A percentile compares a stretch with the other conserved stretches of the same genome.
These are phyloP conservation scores for Glutinoglossum americanum DNA, from an alignment of 495 filamentous ascomycete genomes.

Conservation along the genomic window DNA sequence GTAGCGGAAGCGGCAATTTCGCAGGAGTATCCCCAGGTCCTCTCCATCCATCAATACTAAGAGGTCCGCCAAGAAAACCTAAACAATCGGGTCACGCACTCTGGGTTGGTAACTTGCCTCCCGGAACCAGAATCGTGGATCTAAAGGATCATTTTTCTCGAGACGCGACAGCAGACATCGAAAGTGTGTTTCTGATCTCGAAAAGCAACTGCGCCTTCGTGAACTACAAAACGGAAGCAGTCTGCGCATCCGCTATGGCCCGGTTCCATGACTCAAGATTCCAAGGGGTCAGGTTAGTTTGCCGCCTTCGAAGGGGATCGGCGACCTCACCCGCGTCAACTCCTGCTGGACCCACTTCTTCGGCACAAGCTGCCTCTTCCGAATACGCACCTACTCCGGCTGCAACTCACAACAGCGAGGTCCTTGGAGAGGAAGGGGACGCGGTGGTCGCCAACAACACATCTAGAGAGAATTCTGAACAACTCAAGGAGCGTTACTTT, in stretches of 20 bases:
- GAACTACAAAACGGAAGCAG: constrained; percentile 70
- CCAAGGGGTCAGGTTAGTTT: constrained; percentile 76
- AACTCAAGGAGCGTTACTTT: constrained; percentile 52
- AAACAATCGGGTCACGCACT: constrained; percentile 67
- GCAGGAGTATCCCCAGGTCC: neutral
- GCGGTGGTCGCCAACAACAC: neutral
- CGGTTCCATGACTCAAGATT: constrained; percentile 87
- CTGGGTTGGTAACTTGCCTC: constrained; percentile 91
- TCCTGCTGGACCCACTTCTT: constrained; percentile 27
- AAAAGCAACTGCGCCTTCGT: constrained; percentile 98
- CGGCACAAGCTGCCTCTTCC: neutral
- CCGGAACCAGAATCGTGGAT: constrained; percentile 52
- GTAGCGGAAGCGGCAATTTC: neutral
- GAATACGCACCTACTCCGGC: neutral
- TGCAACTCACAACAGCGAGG: neutral
- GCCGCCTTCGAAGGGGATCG: constrained; percentile 50
- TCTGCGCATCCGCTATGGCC: constrained; percentile 54
- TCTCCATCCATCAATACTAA: neutral
- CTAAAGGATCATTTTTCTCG: constrained; percentile 81
- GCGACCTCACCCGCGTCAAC: constrained; percentile 9
- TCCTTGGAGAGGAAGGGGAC: neutral
- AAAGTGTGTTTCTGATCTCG: constrained; percentile 85
- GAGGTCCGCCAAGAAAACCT: neutral
- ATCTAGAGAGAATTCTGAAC: neutral
- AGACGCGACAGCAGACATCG: constrained; percentile 54